A percentile compares a stretch with the other conserved stretches of the same genome.
phyloP scores from a whole-genome alignment of 2,329 filamentous ascomycete species.

The Fusarium verticillioides region DNA sequence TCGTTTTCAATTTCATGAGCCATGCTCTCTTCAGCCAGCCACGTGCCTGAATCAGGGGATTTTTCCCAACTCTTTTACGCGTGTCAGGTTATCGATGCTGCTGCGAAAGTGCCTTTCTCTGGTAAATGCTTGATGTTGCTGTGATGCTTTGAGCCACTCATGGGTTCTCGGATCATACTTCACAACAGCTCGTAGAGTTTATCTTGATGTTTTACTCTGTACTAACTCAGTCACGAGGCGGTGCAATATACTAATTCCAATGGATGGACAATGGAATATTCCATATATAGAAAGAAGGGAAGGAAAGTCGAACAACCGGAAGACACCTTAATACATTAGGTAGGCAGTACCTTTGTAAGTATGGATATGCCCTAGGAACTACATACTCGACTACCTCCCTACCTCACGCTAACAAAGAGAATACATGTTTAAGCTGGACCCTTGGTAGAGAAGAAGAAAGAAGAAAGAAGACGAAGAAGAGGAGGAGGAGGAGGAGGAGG shows the following conservation, averaged over 20 bases:
- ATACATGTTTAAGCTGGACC: slow-evolving; percentile 1
- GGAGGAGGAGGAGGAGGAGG: neutral
- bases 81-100: slow-evolving; percentile 8
- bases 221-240: neutral
- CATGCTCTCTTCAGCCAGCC: neutral
- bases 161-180: neutral
- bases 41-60: slow-evolving; percentile 18
- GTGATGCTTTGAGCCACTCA: neutral
- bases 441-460: neutral
- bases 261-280: neutral
- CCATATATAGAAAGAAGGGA: neutral
- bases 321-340: neutral
- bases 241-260: neutral
- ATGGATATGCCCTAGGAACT: neutral
- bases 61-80: neutral
- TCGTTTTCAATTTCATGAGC: slow-evolving; percentile 5
- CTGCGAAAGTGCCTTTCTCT: neutral
- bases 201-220: neutral
- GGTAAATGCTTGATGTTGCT: neutral
- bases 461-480: neutral
- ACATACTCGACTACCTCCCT: neutral
- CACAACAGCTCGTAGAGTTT: neutral
- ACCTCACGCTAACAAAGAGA: neutral
- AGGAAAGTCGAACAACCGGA: neutral
- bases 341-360: neutral